Base-by-base conservation (phyloP, 345 rosid genomes). In the Pistacia atlantica region DNA sequence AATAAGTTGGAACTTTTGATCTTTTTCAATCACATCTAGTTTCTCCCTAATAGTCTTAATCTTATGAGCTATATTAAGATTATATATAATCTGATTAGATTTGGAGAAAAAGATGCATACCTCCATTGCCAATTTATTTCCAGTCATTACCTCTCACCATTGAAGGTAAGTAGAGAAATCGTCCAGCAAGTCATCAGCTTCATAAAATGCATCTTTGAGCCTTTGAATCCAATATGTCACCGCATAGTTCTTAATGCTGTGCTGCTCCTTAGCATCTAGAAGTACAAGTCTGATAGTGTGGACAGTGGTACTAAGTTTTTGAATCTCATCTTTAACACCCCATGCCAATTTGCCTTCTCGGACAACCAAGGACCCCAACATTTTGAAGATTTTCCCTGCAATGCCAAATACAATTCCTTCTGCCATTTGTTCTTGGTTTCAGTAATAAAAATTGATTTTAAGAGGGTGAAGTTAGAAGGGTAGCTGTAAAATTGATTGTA, bases 1-100 rank as follows among this genome's bases (percentile, higher is more conserved):
- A 0, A 0, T 1, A 20, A 71, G 52, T 2, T 20, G 55, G 37
- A 55, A 0, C n/a, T 7, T 0, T 20, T 1, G 37, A 12, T 11
- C 11, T 1, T 3, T 0, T 0, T 11, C 8, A 16, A 77, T 42
- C 11, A 33, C 49, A 11, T 49, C 14, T 46, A 46, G 11, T 46
- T 1, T 46, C 51, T 11, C 51, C 51, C 51, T 46, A 6, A 52
- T 17, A 5, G 22, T 2, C 42, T 64, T 62, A 4, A 77, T 38
- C 25, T 66, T 11, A 49, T 49, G 54, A 10, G 54, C 54, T 13
- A 49, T 49, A 2, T 6, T 1, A 11, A 56, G 22, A 56, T 2
- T 6, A 18, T 14, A 56, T 0, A 6, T 3, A 56, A 13, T 13
- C 8, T 16, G 60, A 17, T 56, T n/a, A 5, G 22, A 56, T 16